These are phyloP conservation scores for Panicum virgatum DNA, from an alignment of 202 grass and related monocot species.

Conservation along the genomic window DNA sequence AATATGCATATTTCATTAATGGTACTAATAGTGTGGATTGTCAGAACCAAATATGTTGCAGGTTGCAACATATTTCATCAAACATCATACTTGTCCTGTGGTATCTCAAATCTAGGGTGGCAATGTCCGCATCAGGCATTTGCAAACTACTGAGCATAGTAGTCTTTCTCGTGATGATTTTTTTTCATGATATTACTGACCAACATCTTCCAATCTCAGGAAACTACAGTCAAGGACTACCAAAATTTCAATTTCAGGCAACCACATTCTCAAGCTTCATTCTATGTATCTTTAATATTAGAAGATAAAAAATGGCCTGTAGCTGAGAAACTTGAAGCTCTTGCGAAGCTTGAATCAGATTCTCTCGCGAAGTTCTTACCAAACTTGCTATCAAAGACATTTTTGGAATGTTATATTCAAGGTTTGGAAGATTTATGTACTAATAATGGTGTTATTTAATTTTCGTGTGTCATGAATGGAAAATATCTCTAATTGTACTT, in stretches of 20 bases:
- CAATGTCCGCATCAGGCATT: background rate
- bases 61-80: constrained; percentile 21
- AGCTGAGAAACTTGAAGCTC: constrained; percentile 69
- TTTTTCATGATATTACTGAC: constrained; percentile 33
- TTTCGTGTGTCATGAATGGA: constrained; percentile 1
- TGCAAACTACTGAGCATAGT: constrained; percentile 15
- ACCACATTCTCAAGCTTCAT: constrained; percentile 69
- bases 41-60: background rate
- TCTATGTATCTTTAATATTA: constrained; percentile 78
- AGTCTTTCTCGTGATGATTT: constrained; percentile 1
- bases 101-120: background rate
- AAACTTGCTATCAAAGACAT: constrained; percentile 66
- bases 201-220: constrained; percentile 54
- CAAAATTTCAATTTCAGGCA: constrained; percentile 84
- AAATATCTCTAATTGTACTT: constrained; percentile 29
- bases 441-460: constrained; percentile 16
- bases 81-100: background rate
- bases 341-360: constrained; percentile 67
- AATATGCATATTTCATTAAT: background rate
- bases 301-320: constrained; percentile 63
- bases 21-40: background rate
- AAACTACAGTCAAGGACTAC: constrained; percentile 75
- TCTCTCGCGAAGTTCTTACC: constrained; percentile 64
- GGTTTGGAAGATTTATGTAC: constrained; percentile 46
- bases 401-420: constrained; percentile 84